Evolutionary conservation across 768 basidiomycete species (phyloP).

Genomic region (Cyathus striatus): DNA sequence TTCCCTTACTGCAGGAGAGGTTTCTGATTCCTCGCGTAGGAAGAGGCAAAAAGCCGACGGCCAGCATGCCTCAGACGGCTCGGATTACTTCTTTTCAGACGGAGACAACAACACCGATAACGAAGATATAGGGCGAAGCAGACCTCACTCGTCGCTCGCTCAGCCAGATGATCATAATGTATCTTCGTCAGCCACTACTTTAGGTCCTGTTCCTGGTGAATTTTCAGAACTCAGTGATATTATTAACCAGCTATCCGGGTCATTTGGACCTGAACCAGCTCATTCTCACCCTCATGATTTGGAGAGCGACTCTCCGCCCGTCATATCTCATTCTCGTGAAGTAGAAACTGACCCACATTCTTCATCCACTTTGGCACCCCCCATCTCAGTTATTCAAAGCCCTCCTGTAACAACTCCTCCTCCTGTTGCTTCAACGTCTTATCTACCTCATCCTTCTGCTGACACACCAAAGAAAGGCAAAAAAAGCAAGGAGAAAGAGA

Average conservation of each 20-base stretch:
- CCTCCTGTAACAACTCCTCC: constrained; percentile 26
- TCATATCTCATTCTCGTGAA: constrained; percentile 38
- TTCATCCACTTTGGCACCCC: constrained; percentile 16
- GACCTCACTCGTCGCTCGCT: constrained; percentile 26
- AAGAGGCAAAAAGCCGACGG: constrained; percentile 27
- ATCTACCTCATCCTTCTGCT: constrained; percentile 18
- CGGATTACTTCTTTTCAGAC: constrained; percentile 54
- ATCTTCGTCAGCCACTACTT: constrained; percentile 31
- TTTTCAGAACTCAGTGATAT: constrained; percentile 77
- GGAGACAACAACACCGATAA: constrained; percentile 38
- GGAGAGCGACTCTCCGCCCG: constrained; percentile 42
- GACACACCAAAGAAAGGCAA: constrained; percentile 24
- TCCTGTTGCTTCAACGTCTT: constrained; percentile 49
- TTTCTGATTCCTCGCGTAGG: constrained; percentile 22
- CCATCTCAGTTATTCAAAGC: constrained; percentile 31
- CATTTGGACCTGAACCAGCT: constrained; percentile 56
- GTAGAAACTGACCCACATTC: constrained; percentile 20
- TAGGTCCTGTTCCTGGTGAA: constrained; percentile 48
- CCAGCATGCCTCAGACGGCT: constrained; percentile 39
- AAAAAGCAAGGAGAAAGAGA: constrained; percentile 43
- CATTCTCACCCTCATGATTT: constrained; percentile 34
- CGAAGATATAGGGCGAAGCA: constrained; percentile 27
- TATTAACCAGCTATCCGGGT: constrained; percentile 64
- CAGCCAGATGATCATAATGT: constrained; percentile 23
- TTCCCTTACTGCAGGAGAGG: constrained; percentile 60